Conservation (phyloP, 2,329 filamentous ascomycete species). For the Fusarium pseudograminearum region DNA sequence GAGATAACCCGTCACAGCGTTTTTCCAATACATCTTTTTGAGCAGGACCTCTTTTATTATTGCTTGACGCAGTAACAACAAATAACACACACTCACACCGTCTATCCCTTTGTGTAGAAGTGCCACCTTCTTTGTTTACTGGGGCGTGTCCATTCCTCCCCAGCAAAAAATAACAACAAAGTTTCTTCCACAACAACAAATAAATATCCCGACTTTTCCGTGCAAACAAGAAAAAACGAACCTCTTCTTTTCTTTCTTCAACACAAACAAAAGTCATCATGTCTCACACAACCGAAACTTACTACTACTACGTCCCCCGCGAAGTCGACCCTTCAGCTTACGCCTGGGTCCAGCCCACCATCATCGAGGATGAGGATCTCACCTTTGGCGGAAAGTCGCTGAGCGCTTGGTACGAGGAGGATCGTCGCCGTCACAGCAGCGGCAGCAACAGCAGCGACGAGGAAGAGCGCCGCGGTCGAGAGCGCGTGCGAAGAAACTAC, state of each 20-base stretch:
- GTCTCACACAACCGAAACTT: conserved; percentile 45
- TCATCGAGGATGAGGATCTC: conserved; percentile 71
- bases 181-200: conserved; percentile 22
- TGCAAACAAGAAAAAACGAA: conserved; percentile 7
- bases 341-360: conserved; percentile 65
- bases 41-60: conserved; percentile 38
- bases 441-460: conserved; percentile 55
- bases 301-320: conserved; percentile 52
- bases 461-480: conserved; percentile 55
- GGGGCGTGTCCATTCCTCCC: conserved; percentile 31
- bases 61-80: conserved; percentile 40
- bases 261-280: conserved; percentile 24
- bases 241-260: neutral
- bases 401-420: conserved; percentile 71
- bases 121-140: conserved; percentile 36
- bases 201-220: neutral
- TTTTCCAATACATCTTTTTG: conserved; percentile 10
- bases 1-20: neutral
- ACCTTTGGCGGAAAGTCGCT: conserved; percentile 71
- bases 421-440: conserved; percentile 59
- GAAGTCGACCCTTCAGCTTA: conserved; percentile 53
- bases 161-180: conserved; percentile 28
- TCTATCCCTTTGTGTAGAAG: conserved; percentile 22
- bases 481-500: conserved; percentile 53
- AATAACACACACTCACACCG: conserved; percentile 11